These are phyloP conservation scores for Biscogniauxia mediterranea DNA, from an alignment of 2,329 filamentous ascomycete species.

Conservation along the genomic window DNA sequence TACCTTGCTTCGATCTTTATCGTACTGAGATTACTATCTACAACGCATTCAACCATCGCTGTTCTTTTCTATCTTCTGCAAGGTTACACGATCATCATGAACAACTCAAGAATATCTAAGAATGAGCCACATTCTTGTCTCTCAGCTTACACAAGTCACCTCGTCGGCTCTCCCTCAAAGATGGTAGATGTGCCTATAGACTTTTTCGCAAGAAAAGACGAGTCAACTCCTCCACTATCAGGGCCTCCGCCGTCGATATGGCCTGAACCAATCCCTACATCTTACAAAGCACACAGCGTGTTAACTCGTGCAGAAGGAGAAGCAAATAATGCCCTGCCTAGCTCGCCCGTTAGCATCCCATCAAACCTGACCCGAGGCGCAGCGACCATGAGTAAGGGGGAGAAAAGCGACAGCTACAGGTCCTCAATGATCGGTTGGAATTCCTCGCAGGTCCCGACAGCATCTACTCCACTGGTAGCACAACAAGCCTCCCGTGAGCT, in stretches of 20 bases:
- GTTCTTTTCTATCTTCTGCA: not conserved
- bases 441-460: too few relatives aligned
- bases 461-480: not conserved
- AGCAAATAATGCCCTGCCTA: constrained; percentile 2
- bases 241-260: constrained; percentile 15
- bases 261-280: constrained; percentile 8
- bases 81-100: not conserved
- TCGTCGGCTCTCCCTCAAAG: not conserved
- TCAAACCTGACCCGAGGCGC: not conserved
- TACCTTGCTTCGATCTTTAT: not conserved
- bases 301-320: not conserved
- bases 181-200: not conserved
- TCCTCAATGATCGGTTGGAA: not conserved
- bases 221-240: not conserved
- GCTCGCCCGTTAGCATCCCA: not conserved
- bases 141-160: not conserved
- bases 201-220: not conserved
- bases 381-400: not conserved
- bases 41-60: not conserved
- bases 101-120: not conserved
- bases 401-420: not conserved
- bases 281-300: not conserved
- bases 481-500: not conserved
- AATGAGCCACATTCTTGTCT: not conserved
- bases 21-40: not conserved